Conservation (phyloP, 176 grass and related monocot genomes). For the Oryza coarctata region DNA sequence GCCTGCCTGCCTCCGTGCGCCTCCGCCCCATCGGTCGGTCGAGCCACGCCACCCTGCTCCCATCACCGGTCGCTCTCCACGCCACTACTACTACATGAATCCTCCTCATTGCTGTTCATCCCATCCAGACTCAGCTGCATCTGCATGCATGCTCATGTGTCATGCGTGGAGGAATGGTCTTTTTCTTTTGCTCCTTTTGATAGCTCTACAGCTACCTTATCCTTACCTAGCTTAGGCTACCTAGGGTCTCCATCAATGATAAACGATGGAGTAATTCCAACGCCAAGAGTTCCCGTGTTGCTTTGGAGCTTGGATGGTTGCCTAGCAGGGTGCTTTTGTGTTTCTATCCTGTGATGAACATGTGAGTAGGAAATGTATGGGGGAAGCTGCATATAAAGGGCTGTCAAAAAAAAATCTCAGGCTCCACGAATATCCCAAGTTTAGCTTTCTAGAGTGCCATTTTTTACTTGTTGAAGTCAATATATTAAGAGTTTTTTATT, state of each 20-base stretch:
- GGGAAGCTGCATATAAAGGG: no score
- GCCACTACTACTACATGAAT: not conserved
- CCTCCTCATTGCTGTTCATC: not conserved
- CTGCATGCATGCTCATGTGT: no score
- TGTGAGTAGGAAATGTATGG: no score
- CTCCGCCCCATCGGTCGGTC: no score
- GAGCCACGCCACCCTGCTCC: not conserved
- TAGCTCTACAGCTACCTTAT: not conserved
- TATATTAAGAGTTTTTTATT: no score
- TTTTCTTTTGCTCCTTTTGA: constrained; percentile 1
- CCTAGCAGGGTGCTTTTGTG: not conserved
- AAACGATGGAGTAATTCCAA: not conserved
- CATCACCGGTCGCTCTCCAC: not conserved
- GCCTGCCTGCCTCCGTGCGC: no score
- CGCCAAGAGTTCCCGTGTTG: not conserved
- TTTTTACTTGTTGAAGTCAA: no score
- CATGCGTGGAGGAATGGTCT: not conserved
- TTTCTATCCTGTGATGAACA: not conserved
- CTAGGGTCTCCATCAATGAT: not conserved
- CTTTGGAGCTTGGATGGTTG: no score
- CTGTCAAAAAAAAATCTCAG: not conserved
- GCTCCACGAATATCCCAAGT: not conserved
- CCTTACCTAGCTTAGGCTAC: no score
- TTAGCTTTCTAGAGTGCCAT: not conserved
- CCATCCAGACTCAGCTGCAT: not conserved